Evolutionary conservation across 495 filamentous ascomycete genomes (phyloP).

Genomic region (Cercophora newfieldiana): DNA sequence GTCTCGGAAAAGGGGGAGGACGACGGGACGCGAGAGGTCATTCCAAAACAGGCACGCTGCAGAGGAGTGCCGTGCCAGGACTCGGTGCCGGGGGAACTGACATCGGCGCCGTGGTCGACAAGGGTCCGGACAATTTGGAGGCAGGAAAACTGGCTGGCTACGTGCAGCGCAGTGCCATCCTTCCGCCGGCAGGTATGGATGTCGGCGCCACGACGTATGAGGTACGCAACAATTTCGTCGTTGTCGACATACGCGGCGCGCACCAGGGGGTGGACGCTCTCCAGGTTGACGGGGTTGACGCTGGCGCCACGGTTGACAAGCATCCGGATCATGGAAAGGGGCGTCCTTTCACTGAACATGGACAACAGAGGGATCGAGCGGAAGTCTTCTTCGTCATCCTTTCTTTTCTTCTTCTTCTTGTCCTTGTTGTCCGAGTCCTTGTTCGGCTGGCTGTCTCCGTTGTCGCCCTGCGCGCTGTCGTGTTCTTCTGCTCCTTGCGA

Average conservation of each 20-base stretch:
- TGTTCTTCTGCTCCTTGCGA: no score
- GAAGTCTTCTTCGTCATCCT: background rate
- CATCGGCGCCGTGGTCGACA: background rate
- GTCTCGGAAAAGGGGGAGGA: background rate
- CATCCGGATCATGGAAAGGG: background rate
- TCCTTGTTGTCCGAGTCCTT: no score
- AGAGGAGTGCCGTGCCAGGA: background rate
- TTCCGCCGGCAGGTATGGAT: background rate
- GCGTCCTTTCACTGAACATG: background rate
- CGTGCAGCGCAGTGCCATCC: background rate
- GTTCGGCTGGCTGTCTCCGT: no score
- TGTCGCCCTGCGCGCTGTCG: no score
- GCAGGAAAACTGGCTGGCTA: background rate
- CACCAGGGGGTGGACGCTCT: background rate
- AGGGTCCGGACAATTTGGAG: background rate
- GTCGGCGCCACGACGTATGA: background rate
- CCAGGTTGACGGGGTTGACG: background rate
- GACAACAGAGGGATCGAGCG: background rate
- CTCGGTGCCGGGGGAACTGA: background rate
- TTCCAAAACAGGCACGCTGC: background rate
- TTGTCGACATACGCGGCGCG: background rate
- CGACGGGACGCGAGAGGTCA: background rate
- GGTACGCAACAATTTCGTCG: background rate
- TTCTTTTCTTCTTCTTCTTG: no score
- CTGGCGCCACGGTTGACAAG: background rate